Evolutionary conservation across 805 yeast species (phyloP).

Genomic region (Wickerhamiella dianesei): DNA sequence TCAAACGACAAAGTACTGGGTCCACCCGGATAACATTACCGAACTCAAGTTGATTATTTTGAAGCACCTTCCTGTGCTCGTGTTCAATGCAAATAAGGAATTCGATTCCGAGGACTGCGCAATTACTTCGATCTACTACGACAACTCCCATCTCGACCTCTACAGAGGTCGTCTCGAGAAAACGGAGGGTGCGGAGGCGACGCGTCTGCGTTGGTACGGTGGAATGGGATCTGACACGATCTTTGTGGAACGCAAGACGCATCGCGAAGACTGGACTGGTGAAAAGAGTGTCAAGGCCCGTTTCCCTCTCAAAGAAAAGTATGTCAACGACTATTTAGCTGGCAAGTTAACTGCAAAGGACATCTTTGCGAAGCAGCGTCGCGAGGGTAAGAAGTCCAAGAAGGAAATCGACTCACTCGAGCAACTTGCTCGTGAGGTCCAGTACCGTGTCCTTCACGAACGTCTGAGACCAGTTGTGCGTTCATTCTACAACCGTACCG

Average conservation of each 20-base stretch:
- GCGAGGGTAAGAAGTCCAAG: slow-evolving; percentile 75
- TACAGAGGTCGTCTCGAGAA: slow-evolving; percentile 90
- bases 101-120: slow-evolving; percentile 91
- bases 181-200: slow-evolving; percentile 98
- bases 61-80: slow-evolving; percentile 93
- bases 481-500: slow-evolving; percentile 94
- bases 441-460: slow-evolving; percentile 73
- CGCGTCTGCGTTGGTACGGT: slow-evolving; percentile 97
- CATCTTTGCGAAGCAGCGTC: slow-evolving; percentile 83
- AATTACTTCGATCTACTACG: slow-evolving; percentile 92
- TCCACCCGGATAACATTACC: slow-evolving; percentile 94
- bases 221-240: slow-evolving; percentile 88
- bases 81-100: slow-evolving; percentile 91
- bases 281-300: slow-evolving; percentile 98
- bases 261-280: slow-evolving; percentile 99
- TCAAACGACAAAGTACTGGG: slow-evolving; percentile 99
- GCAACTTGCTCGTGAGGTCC: slow-evolving; percentile 84
- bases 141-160: slow-evolving; percentile 74
- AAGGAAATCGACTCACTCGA: slow-evolving; percentile 87
- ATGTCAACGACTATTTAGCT: slow-evolving; percentile 67
- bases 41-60: slow-evolving; percentile 84
- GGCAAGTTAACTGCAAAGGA: slow-evolving; percentile 81
- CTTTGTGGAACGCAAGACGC: slow-evolving; percentile 94
- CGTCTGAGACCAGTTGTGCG: slow-evolving; percentile 87
- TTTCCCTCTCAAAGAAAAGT: slow-evolving; percentile 80